Evolutionary conservation across 2,329 filamentous ascomycete species (phyloP), one percentile per base, ranked within the genome.

Genomic region (Aspergillus quadricinctus): DNA sequence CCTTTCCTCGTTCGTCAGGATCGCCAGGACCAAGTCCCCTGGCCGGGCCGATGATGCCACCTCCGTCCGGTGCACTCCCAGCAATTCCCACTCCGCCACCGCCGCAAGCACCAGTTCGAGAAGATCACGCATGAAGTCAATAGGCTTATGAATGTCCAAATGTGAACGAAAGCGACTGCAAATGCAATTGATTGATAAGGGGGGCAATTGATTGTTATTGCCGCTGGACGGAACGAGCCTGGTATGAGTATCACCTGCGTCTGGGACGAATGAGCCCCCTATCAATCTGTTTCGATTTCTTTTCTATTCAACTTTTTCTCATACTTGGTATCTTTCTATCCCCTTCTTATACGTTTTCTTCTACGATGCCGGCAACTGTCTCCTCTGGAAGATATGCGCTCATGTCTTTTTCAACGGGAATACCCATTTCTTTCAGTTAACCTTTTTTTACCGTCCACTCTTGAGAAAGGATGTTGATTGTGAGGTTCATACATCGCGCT

Each of bases 71-170:
- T 23, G 61, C 63, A 7, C 66, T 69, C 11, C 68, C 69, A 61
- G 76, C 77, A 5, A 78, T 81, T 63, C 78, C 79, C 41, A 69
- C 64, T 48, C 66, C 65, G 49, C 58, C 68, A 61, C 50, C 72
- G 60, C 53, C 69, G 64, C 54, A 72, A 71, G 55, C 68, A 74
- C 41, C 69, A 54, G 78, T 85, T 43, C 81, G 82, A 5, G 81
- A 81, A 37, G 81, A 83, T 68, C 49, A 56, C 46, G 48, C 51
- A 40, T 63, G 61, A 59, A 55, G 27, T 46, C 58, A 53, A 62
- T 55, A 60, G 43, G 21, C 45, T 51, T 28, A 37, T 56, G 21
- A 55, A 31, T 43, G 49, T 50, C 45, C 35, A 48, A 56, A 43
- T 37, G 43, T 21, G 11, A 46, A 23, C 21, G 19, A 23, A 23